phyloP scores from a whole-genome alignment of 352 stramenopile genomes.

The Phytophthora pisi region DNA sequence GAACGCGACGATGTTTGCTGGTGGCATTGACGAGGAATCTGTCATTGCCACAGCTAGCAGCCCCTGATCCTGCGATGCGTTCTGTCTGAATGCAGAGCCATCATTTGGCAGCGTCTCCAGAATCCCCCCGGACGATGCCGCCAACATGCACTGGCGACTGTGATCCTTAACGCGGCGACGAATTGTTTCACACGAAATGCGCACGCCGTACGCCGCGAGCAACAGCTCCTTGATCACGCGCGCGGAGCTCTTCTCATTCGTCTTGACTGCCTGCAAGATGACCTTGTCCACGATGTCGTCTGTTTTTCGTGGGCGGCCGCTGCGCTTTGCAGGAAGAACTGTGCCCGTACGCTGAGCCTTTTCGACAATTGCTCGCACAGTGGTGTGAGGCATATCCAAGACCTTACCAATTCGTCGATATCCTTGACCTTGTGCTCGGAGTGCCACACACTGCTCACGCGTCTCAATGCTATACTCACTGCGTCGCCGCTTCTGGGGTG shows the following conservation, averaged over 20 bases:
- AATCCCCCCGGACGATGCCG: background rate
- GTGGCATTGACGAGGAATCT: slow-evolving; percentile 2
- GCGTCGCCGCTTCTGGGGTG: slow-evolving; percentile 25
- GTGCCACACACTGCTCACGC: slow-evolving; percentile 59
- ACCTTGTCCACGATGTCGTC: slow-evolving; percentile 69
- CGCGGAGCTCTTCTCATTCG: slow-evolving; percentile 63
- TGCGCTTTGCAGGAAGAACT: slow-evolving; percentile 55
- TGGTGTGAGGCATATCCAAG: slow-evolving; percentile 73
- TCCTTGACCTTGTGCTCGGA: slow-evolving; percentile 56
- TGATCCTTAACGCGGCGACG: slow-evolving; percentile 69
- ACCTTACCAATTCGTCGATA: slow-evolving; percentile 66
- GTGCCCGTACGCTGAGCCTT: slow-evolving; percentile 63
- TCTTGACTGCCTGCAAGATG: slow-evolving; percentile 64
- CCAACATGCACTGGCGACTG: slow-evolving; percentile 38
- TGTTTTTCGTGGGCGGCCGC: slow-evolving; percentile 64
- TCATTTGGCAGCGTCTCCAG: background rate
- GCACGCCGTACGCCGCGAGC: slow-evolving; percentile 48
- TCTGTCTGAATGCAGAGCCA: background rate
- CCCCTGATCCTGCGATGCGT: slow-evolving; percentile 5
- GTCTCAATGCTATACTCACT: slow-evolving; percentile 62
- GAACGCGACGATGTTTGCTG: slow-evolving; percentile 12
- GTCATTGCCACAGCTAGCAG: background rate
- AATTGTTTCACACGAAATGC: slow-evolving; percentile 74
- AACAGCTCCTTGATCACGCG: slow-evolving; percentile 67
- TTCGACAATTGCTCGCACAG: slow-evolving; percentile 72